A percentile compares a stretch with the other conserved stretches of the same genome.
Evolutionary conservation across 2,329 filamentous ascomycete genomes (phyloP).

Genomic region (Neofusicoccum kwambonambiense): DNA sequence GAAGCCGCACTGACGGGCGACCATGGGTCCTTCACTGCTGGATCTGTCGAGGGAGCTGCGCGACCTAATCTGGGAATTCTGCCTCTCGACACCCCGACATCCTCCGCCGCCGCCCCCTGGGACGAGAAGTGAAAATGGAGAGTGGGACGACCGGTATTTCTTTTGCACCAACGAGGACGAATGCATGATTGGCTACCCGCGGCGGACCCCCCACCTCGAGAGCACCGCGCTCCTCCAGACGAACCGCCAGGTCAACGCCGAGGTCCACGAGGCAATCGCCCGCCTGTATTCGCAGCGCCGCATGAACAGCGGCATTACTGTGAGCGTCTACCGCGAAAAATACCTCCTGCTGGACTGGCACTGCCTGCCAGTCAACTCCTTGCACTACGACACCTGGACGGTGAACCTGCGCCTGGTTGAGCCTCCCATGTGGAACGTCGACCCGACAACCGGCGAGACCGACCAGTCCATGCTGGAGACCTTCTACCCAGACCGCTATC

Average conservation of each 20-base stretch:
- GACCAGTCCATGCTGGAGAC: constrained; percentile 13
- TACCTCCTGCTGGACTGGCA: constrained; percentile 12
- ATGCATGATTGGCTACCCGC: neutral
- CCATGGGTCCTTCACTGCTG: constrained; percentile 1
- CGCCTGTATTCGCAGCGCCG: constrained; percentile 3
- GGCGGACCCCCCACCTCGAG: neutral
- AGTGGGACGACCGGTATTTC: neutral
- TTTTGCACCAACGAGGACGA: constrained; percentile 3
- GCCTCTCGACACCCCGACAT: neutral
- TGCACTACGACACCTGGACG: neutral
- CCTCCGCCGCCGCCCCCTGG: neutral
- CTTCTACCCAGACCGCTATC: constrained; percentile 10
- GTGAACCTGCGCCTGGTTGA: neutral
- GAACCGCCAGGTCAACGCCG: constrained; percentile 6
- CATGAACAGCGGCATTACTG: neutral
- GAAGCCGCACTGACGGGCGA: neutral
- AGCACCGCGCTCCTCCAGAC: neutral
- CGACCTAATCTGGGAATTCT: constrained; percentile 11
- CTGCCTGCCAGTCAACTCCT: constrained; percentile 7
- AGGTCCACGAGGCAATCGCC: constrained; percentile 2
- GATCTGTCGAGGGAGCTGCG: constrained; percentile 7
- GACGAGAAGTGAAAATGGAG: neutral
- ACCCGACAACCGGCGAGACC: neutral
- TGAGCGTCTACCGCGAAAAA: constrained; percentile 1
- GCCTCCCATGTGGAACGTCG: neutral